Conservation (phyloP, 1,284 basidiomycete species). For the Rhodotorula sp. region DNA sequence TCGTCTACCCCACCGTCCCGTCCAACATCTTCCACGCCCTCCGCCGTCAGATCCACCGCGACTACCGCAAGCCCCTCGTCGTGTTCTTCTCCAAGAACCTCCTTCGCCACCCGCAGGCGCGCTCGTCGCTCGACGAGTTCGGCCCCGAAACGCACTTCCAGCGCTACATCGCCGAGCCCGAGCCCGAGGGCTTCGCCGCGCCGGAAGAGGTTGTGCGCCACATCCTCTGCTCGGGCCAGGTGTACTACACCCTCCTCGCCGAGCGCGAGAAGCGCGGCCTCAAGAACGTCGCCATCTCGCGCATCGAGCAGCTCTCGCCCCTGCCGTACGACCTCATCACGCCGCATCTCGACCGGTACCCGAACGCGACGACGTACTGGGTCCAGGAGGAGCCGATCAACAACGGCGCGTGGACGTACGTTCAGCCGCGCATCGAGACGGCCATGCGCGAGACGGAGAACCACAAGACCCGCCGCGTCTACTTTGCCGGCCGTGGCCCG, state of each 20-base stretch:
- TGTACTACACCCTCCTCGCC: constrained; percentile 85
- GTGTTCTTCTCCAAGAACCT: constrained; percentile 96
- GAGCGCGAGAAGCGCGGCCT: constrained; percentile 83
- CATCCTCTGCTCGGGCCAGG: constrained; percentile 74
- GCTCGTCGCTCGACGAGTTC: constrained; percentile 86
- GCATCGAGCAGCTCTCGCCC: constrained; percentile 91
- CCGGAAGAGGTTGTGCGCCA: constrained; percentile 88
- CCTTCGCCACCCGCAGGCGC: constrained; percentile 87
- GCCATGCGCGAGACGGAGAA: constrained; percentile 71
- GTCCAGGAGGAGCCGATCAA: constrained; percentile 48
- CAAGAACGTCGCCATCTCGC: constrained; percentile 88
- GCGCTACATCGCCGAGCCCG: constrained; percentile 85
- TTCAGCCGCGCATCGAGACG: constrained; percentile 65
- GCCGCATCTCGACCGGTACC: constrained; percentile 82
- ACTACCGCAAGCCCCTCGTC: constrained; percentile 95
- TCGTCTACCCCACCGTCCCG: background rate
- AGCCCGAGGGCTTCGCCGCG: constrained; percentile 68
- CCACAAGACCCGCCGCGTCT: constrained; percentile 84
- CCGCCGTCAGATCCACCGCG: constrained; percentile 89
- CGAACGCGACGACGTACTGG: constrained; percentile 60
- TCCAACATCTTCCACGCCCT: constrained; percentile 69
- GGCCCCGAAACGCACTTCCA: constrained; percentile 85
- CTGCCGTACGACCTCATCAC: constrained; percentile 79
- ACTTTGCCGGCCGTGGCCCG: constrained; percentile 22
- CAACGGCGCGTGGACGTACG: constrained; percentile 69